phyloP scores from a whole-genome alignment of 1,284 basidiomycete genomes.

The Fomitopsis schrenkii region DNA sequence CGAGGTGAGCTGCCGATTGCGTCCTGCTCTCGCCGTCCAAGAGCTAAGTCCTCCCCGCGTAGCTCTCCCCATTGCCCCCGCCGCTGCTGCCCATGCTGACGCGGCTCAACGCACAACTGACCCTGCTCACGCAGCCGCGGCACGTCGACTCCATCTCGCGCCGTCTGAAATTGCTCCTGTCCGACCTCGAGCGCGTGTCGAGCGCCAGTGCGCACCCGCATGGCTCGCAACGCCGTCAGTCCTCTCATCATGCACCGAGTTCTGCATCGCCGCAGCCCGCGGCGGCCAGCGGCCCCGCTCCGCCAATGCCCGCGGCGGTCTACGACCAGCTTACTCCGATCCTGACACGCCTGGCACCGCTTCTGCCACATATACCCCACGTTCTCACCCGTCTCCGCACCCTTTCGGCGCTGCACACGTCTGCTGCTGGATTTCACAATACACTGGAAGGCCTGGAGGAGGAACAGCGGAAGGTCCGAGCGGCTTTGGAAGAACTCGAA shows the following conservation, averaged over 20 bases:
- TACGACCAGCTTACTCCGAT: slow-evolving; percentile 73
- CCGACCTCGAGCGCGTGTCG: slow-evolving; percentile 87
- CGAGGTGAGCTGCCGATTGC: slow-evolving; percentile 47
- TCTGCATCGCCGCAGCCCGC: slow-evolving; percentile 14
- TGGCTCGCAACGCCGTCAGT: slow-evolving; percentile 24
- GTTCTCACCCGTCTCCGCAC: slow-evolving; percentile 87
- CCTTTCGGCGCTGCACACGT: slow-evolving; percentile 77
- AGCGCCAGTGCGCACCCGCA: slow-evolving; percentile 41
- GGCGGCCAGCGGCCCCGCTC: slow-evolving; percentile 23
- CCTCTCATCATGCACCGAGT: slow-evolving; percentile 12
- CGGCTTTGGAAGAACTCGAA: slow-evolving; percentile 64
- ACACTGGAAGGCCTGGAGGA: slow-evolving; percentile 69
- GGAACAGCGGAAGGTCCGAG: slow-evolving; percentile 60
- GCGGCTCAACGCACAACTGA: slow-evolving; percentile 82
- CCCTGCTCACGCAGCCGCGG: slow-evolving; percentile 89
- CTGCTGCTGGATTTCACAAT: slow-evolving; percentile 75
- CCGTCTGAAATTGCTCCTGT: slow-evolving; percentile 87
- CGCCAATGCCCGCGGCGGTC: slow-evolving; percentile 34
- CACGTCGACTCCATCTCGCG: slow-evolving; percentile 97
- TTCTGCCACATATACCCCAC: slow-evolving; percentile 87
- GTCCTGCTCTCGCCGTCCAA: slow-evolving; percentile 3
- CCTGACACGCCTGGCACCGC: slow-evolving; percentile 79
- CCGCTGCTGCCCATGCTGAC: slow-evolving; percentile 81
- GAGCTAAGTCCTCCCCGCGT: slow-evolving; percentile 1
- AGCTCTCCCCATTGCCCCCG: slow-evolving; percentile 67